Base-by-base conservation (phyloP, 176 grass and related monocot genomes). In the Bolboschoenus planiculmis region DNA sequence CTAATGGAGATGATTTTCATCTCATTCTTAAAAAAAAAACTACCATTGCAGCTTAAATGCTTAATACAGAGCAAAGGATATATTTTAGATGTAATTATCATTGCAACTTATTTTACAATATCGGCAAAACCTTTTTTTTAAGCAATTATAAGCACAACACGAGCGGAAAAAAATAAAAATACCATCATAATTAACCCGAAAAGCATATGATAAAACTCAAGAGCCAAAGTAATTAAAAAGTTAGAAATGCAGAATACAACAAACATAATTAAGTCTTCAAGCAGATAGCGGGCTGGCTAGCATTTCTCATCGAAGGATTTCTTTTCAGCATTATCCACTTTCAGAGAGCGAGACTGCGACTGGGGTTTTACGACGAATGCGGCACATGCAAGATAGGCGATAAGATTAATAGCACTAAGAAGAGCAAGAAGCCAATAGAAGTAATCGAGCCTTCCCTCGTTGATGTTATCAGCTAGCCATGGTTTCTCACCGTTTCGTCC, bases 401-500 rank as follows among this genome's bases (percentile, higher is more conserved):
- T 75, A 53, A 94, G 86, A 56, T 94, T 94, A 33, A 94, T 23
- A 3, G 34, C 56, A 84, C 92, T 51, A 14, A 94, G 81, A 3
- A 60, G 83, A 36, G 89, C 90, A 51, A 94, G 88, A 54, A 94
- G 77, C 15, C 92, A 81, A 35, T 94, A 94, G 84, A 94, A 94
- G 77, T 87, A 92, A 81, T 94, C 90, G 10, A 94, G 83, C 66
- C 88, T 90, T 64, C 93, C 91, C 56, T 84, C n/a, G 53, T 97
- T 86, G 80, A 97, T 89, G 77, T 85, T 88, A 79, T 97, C 83
- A 3, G 80, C 90, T 24, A 97, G 83, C 93, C 93, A 97, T 44
- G 83, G 80, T 60, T 83, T 76, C 27, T 36, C 84, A 8, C 57
- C 59, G 18, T 43, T 80, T 36, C 29, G 77, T 0, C 15, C 23